Conservation (phyloP, 495 filamentous ascomycete species). For the Penicillium pulvis region DNA sequence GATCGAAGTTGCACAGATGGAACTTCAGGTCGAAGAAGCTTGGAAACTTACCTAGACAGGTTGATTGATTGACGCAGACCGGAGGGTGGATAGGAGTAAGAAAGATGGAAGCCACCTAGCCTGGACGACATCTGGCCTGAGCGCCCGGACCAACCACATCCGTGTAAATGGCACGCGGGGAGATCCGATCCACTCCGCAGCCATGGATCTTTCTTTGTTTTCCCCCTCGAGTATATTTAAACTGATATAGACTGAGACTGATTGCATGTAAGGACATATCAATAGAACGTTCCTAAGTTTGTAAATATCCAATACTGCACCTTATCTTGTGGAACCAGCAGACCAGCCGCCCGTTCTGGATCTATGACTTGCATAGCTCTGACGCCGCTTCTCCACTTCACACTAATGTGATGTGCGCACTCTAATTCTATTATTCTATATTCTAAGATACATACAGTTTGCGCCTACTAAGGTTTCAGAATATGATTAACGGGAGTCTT, state of each 20-base stretch:
- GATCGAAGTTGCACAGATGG: slow-evolving; percentile 7
- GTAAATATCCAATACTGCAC: not conserved
- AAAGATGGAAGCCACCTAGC: slow-evolving; percentile 8
- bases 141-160: slow-evolving; percentile 27
- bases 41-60: slow-evolving; percentile 1
- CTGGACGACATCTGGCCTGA: slow-evolving; percentile 31
- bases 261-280: not conserved
- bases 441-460: too few relatives aligned
- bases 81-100: slow-evolving; percentile 19
- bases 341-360: not conserved
- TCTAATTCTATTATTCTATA: not conserved
- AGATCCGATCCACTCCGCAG: slow-evolving; percentile 7
- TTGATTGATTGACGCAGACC: slow-evolving; percentile 13
- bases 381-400: not conserved
- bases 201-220: not conserved
- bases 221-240: not conserved
- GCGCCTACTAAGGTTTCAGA: too few relatives aligned
- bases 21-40: slow-evolving; percentile 7
- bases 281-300: too few relatives aligned
- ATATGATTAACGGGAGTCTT: too few relatives aligned
- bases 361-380: not conserved
- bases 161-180: slow-evolving; percentile 20
- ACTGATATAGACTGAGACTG: not conserved
- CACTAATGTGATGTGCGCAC: not conserved
- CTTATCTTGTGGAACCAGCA: not conserved